Percentiles rank a stretch among this genome's conserved stretches.
These are phyloP conservation scores for Byssochlamys sp. DNA, from an alignment of 2,329 filamentous ascomycete species.

Conservation along the genomic window DNA sequence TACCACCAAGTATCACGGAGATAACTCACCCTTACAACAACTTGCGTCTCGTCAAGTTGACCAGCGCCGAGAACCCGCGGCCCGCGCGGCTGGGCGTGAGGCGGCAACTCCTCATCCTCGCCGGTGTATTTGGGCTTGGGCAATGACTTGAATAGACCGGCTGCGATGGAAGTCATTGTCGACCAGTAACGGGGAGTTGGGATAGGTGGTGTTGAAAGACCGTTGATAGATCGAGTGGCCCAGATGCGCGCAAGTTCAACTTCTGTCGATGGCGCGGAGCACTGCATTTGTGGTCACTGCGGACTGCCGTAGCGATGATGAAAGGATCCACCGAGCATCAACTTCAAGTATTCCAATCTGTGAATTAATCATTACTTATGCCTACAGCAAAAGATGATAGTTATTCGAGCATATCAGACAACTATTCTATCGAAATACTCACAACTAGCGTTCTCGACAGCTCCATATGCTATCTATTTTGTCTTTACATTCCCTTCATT, in stretches of 20 bases:
- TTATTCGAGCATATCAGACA: no score
- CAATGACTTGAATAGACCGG: conserved; percentile 67
- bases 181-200: neutral
- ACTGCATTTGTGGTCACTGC: neutral
- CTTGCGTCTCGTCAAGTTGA: conserved; percentile 73
- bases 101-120: conserved; percentile 71
- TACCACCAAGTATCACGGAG: neutral
- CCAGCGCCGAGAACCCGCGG: conserved; percentile 71
- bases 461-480: no score
- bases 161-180: conserved; percentile 56
- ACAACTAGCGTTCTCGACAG: no score
- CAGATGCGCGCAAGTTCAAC: conserved; percentile 2
- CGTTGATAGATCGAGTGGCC: conserved; percentile 1
- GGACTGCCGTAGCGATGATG: neutral
- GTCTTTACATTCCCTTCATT: neutral
- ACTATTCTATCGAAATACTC: no score
- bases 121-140: conserved; percentile 86
- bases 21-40: conserved; percentile 60
- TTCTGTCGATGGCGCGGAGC: neutral
- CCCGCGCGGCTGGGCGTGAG: conserved; percentile 63
- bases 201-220: neutral
- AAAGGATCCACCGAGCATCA: neutral
- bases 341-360: neutral
- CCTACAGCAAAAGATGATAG: neutral
- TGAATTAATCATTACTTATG: no score